A percentile compares a stretch with the other conserved stretches of the same genome.
These are phyloP conservation scores for Phialemoniopsis sp. DNA, from an alignment of 2,329 filamentous ascomycete species.

Conservation along the genomic window DNA sequence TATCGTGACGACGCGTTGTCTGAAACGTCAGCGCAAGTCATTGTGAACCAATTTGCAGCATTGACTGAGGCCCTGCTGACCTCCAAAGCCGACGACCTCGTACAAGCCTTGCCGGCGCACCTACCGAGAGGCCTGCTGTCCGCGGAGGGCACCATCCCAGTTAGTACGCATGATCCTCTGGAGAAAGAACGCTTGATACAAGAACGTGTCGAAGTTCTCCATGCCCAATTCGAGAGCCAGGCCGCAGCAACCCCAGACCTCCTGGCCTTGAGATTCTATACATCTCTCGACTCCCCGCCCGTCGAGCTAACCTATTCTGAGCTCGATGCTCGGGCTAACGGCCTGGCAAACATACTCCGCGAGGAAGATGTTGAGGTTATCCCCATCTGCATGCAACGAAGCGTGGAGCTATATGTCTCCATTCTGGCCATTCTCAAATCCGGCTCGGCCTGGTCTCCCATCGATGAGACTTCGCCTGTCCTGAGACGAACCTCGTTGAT, in stretches of 20 bases:
- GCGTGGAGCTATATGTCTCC: constrained; percentile 57
- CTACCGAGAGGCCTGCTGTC: constrained; percentile 11
- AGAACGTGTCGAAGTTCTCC: constrained; percentile 13
- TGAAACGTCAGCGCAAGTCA: constrained; percentile 7
- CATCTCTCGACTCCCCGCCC: constrained; percentile 15
- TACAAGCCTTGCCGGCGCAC: constrained; percentile 7
- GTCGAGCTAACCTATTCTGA: constrained; percentile 24
- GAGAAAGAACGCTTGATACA: background rate
- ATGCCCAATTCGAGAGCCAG: constrained; percentile 17
- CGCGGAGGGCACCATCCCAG: constrained; percentile 11
- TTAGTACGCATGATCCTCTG: background rate
- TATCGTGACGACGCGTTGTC: constrained; percentile 11
- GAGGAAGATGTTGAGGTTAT: constrained; percentile 20
- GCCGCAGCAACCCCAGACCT: constrained; percentile 10
- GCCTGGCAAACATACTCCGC: constrained; percentile 21
- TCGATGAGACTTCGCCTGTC: constrained; percentile 45
- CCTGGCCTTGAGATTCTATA: constrained; percentile 12
- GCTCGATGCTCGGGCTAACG: constrained; percentile 25
- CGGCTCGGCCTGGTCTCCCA: constrained; percentile 80
- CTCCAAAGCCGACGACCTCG: constrained; percentile 4
- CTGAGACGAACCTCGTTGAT: constrained; percentile 31
- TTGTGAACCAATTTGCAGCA: constrained; percentile 13
- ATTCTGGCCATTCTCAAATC: constrained; percentile 75
- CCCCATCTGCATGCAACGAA: constrained; percentile 32
- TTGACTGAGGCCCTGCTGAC: constrained; percentile 8